Evolutionary conservation across 148 eudicot species (phyloP).

Genomic region (Vaccinium vitisidaea): DNA sequence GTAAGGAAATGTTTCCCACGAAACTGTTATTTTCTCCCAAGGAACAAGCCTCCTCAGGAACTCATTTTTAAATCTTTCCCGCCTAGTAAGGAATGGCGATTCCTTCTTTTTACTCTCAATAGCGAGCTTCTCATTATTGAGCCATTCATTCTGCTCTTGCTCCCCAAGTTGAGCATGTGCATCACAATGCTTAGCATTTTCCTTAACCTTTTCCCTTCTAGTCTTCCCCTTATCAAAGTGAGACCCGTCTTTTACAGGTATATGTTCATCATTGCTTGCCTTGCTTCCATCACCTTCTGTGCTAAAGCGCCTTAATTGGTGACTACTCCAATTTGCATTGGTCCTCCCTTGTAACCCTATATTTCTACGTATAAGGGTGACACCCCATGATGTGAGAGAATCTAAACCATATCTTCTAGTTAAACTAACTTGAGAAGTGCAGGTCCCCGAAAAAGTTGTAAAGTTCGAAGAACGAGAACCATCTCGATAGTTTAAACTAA

Average conservation of each 20-base stretch:
- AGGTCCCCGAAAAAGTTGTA: slow-evolving; percentile 22
- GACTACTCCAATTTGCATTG: slow-evolving; percentile 28
- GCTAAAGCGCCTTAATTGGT: slow-evolving; percentile 50
- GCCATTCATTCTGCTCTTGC: slow-evolving; percentile 97
- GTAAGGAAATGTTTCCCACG: slow-evolving; percentile 98
- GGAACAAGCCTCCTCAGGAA: slow-evolving; percentile 82
- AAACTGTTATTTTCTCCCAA: slow-evolving; percentile 87
- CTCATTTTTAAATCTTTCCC: slow-evolving; percentile 80
- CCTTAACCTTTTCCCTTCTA: slow-evolving; percentile 29
- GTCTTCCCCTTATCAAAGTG: slow-evolving; percentile 41
- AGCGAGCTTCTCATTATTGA: slow-evolving; percentile 69
- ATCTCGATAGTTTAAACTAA: slow-evolving; percentile 32
- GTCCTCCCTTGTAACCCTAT: slow-evolving; percentile 34
- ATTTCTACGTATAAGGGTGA: slow-evolving; percentile 18
- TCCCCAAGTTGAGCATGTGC: slow-evolving; percentile 84
- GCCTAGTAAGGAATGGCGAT: slow-evolving; percentile 74
- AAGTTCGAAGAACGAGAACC: slow-evolving; percentile 24
- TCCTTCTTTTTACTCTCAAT: slow-evolving; percentile 83
- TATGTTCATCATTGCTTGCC: slow-evolving; percentile 61
- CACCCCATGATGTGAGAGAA: slow-evolving; percentile 23
- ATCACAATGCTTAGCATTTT: slow-evolving; percentile 40
- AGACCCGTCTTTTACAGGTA: slow-evolving; percentile 43
- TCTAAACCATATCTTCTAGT: slow-evolving; percentile 34
- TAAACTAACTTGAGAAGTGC: slow-evolving; percentile 27
- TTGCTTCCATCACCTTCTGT: slow-evolving; percentile 89